Percentiles rank a stretch among this genome's conserved stretches.
These are phyloP conservation scores for Myxozyma monticola DNA, from an alignment of 805 yeast genomes.

Conservation along the genomic window DNA sequence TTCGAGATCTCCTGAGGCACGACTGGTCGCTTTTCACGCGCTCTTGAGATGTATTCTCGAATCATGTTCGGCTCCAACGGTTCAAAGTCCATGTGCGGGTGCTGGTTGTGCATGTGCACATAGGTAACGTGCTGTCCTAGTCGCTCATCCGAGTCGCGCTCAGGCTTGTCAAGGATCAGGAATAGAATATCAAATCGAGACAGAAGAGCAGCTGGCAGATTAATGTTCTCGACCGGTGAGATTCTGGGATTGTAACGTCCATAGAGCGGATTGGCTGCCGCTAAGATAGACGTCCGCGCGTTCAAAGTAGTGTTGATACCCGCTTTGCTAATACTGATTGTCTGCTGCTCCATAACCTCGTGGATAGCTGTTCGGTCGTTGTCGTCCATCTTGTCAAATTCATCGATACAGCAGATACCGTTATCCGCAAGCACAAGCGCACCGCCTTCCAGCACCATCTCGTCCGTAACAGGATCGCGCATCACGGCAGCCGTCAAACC, in stretches of 20 bases:
- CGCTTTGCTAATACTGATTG: conserved; percentile 95
- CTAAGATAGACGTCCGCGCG: conserved; percentile 91
- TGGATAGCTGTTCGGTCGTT: conserved; percentile 95
- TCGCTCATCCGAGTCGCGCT: conserved; percentile 74
- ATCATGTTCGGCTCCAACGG: conserved; percentile 79
- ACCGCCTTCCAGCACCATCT: conserved; percentile 97
- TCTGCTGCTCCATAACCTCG: conserved; percentile 99
- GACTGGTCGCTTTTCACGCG: conserved; percentile 80
- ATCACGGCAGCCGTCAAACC: conserved; percentile 98
- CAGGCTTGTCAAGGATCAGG: conserved; percentile 81
- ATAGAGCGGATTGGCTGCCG: conserved; percentile 97
- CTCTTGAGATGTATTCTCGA: conserved; percentile 83
- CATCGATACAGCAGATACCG: conserved; percentile 98
- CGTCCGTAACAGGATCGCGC: conserved; percentile 99
- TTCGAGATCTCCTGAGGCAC: conserved; percentile 83
- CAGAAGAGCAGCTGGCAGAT: conserved; percentile 91
- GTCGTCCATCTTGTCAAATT: conserved; percentile 98
- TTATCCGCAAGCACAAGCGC: conserved; percentile 95
- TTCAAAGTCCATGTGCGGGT: conserved; percentile 72
- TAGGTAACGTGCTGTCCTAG: conserved; percentile 92
- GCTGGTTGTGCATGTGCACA: conserved; percentile 90
- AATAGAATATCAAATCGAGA: conserved; percentile 93
- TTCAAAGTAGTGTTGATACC: conserved; percentile 95
- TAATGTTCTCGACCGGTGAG: conserved; percentile 93
- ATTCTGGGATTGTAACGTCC: conserved; percentile 90